Base-by-base conservation (phyloP, 208 protist genomes). In the Acanthamoeba royreba region DNA sequence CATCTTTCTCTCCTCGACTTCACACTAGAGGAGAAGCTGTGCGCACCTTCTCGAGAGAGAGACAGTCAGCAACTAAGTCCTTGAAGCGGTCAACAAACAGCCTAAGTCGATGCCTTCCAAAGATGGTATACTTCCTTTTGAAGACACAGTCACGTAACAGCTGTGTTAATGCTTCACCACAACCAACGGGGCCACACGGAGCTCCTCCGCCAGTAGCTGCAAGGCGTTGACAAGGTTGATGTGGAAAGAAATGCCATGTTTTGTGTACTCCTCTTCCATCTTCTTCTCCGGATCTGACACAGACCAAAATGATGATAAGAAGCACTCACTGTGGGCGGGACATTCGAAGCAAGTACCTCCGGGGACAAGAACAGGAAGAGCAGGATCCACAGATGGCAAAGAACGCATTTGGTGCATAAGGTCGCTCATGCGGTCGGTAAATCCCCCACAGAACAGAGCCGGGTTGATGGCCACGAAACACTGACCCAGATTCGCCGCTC, bases 401-500 rank as follows among this genome's bases (percentile, higher is more conserved):
- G 45, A 46, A 4, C 81, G n/a, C 81, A 89, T 89, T 25, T 66
- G 45, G 31, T 63, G 81, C 81, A 89, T 89, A 35, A 89, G 52
- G 35, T 55, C 81, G 47, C 49, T 25, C 49, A 66, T 66, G 4
- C 81, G 81, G 9, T 89, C 81, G 5, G 42, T 40, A 33, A 89
- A 89, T 0, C 81, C 81, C 2, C 72, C 72, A 31, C 9, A 4
- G 22, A 89, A 89, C 1, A 89, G 49, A 0, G 22, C 28, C 8
- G 81, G 81, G 81, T 89, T 66, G 35, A 89, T 13, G 52, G 49
- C 45, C 31, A 89, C 81, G 31, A 89, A 89, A 49, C 81, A 89
- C 38, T 89, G 81, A 9, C 81, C 81, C 81, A 89, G 49, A 33
- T 89, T 89, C 47, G 81, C 81, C 28, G 81, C 47, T 25, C 52